These are phyloP conservation scores for Massospora cicadina DNA, from an alignment of 371 early-diverging fungal species.

Conservation along the genomic window DNA sequence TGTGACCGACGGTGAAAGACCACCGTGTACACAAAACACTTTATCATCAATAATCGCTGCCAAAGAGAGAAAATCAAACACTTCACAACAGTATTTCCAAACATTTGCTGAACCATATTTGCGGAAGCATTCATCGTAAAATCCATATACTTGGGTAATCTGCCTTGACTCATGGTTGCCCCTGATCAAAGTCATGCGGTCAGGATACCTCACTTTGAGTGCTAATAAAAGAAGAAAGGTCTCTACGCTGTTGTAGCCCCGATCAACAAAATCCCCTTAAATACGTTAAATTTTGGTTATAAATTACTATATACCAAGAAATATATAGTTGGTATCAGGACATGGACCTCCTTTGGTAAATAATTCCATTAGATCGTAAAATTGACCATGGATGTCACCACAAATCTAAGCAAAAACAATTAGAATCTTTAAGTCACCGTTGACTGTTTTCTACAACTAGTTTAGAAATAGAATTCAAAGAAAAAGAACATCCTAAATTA, in stretches of 20 bases:
- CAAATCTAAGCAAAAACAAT: conserved; percentile 25
- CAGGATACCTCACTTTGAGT: conserved; percentile 80
- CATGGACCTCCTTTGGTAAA: conserved; percentile 96
- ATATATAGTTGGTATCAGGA: conserved; percentile 97
- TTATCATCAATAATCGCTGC: conserved; percentile 34
- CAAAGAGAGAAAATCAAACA: conserved; percentile 92
- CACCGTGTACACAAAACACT: conserved; percentile 94
- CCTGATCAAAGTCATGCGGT: conserved; percentile 90
- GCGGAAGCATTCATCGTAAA: conserved; percentile 96
- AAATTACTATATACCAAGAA: conserved; percentile 46
- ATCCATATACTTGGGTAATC: conserved; percentile 99
- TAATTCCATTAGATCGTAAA: conserved; percentile 95
- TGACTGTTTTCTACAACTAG: neutral
- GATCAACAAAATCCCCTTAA: conserved; percentile 97
- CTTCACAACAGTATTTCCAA: conserved; percentile 96
- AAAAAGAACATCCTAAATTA: conserved; percentile 20
- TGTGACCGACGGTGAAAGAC: conserved; percentile 82
- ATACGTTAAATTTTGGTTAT: neutral
- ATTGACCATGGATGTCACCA: conserved; percentile 99
- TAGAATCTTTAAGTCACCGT: neutral
- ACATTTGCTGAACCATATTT: conserved; percentile 96
- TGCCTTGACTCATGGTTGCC: conserved; percentile 99
- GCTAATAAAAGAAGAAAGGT: conserved; percentile 95
- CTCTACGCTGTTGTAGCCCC: conserved; percentile 98
- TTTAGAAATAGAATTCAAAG: neutral